phyloP scores from a whole-genome alignment of 345 rosid species.

The Salix exigua region DNA sequence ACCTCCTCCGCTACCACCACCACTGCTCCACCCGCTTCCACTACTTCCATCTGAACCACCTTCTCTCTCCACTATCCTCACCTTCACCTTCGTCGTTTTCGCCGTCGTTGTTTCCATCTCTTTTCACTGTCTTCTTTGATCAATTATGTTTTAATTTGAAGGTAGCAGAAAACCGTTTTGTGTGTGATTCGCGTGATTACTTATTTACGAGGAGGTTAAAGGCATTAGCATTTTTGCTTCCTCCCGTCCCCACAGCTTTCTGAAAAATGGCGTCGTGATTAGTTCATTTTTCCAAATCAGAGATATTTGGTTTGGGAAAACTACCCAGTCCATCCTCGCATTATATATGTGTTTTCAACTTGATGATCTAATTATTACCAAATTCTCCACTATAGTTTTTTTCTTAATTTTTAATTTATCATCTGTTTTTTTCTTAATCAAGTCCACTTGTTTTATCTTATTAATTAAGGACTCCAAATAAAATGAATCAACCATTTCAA shows the following conservation, averaged over 20 bases:
- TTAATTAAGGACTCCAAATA: too few relatives aligned
- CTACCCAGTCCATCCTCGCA: background rate
- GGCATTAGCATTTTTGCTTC: background rate
- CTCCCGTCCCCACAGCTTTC: background rate
- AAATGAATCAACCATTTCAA: too few relatives aligned
- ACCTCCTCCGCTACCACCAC: background rate
- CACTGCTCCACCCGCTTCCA: background rate
- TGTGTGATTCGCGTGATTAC: background rate
- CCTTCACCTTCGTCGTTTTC: background rate
- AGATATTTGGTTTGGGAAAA: background rate
- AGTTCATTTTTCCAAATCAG: too few relatives aligned
- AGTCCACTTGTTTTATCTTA: too few relatives aligned
- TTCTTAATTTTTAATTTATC: too few relatives aligned
- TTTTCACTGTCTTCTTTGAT: background rate
- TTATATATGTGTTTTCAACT: background rate
- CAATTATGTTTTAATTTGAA: background rate
- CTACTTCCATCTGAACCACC: conserved; percentile 10
- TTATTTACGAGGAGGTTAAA: background rate
- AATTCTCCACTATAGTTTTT: too few relatives aligned
- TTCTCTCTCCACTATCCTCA: conserved; percentile 1
- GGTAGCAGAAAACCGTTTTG: background rate
- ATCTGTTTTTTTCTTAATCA: too few relatives aligned
- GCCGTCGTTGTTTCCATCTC: background rate
- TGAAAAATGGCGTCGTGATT: background rate
- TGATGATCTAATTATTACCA: too few relatives aligned